Conservation (phyloP, 2,329 filamentous ascomycete species). For the Bipolaris sorokiniana region DNA sequence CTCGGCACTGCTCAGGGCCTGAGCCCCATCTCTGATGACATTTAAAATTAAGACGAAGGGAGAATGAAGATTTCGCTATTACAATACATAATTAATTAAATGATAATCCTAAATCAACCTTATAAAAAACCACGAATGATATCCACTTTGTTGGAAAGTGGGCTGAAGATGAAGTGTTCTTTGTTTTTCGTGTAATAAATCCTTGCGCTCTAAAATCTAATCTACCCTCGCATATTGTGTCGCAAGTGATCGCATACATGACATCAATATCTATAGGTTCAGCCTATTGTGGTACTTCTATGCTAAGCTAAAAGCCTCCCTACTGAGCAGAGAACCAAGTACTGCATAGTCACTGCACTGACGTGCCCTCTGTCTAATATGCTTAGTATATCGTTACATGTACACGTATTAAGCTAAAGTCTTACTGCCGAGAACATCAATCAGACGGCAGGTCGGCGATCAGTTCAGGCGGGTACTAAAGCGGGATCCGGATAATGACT, state of each 20-base stretch:
- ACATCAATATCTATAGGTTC: too few species aligned
- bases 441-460: too few species aligned
- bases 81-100: background rate
- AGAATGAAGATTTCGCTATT: background rate
- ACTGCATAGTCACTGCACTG: too few species aligned
- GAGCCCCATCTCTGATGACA: constrained; percentile 47
- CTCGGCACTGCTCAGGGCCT: constrained; percentile 54
- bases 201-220: background rate
- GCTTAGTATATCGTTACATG: too few species aligned
- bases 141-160: background rate
- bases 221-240: background rate
- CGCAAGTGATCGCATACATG: background rate
- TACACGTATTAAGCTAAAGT: too few species aligned
- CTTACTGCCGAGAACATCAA: too few species aligned
- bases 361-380: too few species aligned
- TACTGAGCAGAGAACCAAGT: too few species aligned
- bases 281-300: too few species aligned
- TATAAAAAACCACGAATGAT: background rate
- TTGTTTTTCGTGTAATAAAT: background rate
- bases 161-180: background rate
- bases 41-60: background rate
- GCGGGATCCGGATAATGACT: too few species aligned
- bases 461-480: too few species aligned
- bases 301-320: too few species aligned
- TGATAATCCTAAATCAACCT: background rate